Base-by-base conservation (phyloP, 2,329 filamentous ascomycete genomes). In the Biscogniauxia marginata region DNA sequence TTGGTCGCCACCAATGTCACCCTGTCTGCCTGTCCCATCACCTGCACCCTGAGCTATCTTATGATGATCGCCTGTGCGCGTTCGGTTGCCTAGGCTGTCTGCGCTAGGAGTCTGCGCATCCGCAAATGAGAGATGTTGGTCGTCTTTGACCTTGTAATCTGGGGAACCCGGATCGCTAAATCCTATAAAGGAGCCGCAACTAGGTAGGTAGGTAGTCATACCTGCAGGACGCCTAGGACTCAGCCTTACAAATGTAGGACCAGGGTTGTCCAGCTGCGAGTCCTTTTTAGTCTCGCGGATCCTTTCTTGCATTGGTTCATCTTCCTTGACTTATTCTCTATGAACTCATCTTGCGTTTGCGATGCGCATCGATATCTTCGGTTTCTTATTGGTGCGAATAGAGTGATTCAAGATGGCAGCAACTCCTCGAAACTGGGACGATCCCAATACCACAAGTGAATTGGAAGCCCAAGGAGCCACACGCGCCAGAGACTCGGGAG, bases 391-490 rank as follows among this genome's bases (percentile, higher is more conserved):
- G 13, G n/a, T 19, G 8, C 46, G 8, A 18, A n/a, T 49, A 49
- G 11, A 13, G 39, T 53, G 45, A 19, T 45, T 39, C 58, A 54
- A 50, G 34, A 55, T 54, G 43, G 4, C 30, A 49, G 24, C 25
- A 52, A 49, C 44, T 34, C 20, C 21, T 6, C 50, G 24, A 19
- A 43, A 50, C 21, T 30, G 22, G 20, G 44, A 53, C 20, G 34
- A 53, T 16, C 20, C 34, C 20, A 47, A 34, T 18, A 18, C 39
- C n/a, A 34, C 44, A 22, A 39, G 51, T 6, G 46, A 55, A 24
- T 60, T 58, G 53, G 57, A 54, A 44, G 21, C 52, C 16, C 55
- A 57, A 51, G 49, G 51, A 18, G 39, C 34, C 7, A 43, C 21
- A 20, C 39, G 7, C 8, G 44, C 25, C 47, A 20, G 16, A 18